phyloP scores from a whole-genome alignment of 208 protist species.

The Wallacemonas sp. region DNA sequence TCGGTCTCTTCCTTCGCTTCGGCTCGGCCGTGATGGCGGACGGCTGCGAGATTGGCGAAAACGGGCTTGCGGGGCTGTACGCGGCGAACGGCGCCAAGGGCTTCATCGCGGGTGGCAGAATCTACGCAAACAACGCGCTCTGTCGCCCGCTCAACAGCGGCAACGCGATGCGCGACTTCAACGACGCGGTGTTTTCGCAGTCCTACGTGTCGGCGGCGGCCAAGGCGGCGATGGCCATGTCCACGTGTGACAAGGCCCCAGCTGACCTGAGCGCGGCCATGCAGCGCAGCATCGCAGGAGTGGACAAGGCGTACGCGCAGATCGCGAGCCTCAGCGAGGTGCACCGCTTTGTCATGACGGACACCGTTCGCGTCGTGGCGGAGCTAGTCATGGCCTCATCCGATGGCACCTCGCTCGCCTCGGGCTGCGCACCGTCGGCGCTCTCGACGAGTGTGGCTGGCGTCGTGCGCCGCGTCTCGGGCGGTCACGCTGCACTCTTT shows the following conservation, averaged over 20 bases:
- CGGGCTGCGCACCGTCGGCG: constrained; percentile 32
- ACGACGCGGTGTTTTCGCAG: constrained; percentile 17
- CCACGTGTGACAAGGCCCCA: not conserved
- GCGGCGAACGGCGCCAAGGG: constrained; percentile 66
- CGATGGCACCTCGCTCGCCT: constrained; percentile 49
- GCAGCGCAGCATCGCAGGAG: not conserved
- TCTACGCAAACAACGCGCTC: constrained; percentile 76
- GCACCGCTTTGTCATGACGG: constrained; percentile 46
- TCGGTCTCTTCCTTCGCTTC: constrained; percentile 79
- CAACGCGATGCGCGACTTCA: constrained; percentile 57
- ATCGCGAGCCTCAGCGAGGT: constrained; percentile 41
- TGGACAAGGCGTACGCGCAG: constrained; percentile 51
- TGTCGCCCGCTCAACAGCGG: constrained; percentile 41
- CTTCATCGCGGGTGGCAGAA: constrained; percentile 37
- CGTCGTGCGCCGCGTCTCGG: not conserved
- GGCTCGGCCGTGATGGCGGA: constrained; percentile 61
- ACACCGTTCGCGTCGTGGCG: constrained; percentile 47
- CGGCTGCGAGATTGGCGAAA: constrained; percentile 59
- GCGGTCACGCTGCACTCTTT: constrained; percentile 15
- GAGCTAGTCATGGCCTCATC: constrained; percentile 66
- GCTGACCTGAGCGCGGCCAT: not conserved
- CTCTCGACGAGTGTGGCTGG: not conserved
- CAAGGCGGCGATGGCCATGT: constrained; percentile 4
- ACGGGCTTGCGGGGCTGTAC: constrained; percentile 80
- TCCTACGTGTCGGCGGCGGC: constrained; percentile 23